These are phyloP conservation scores for Verticillium nubilum DNA, from an alignment of 2,329 filamentous ascomycete species.

Conservation along the genomic window DNA sequence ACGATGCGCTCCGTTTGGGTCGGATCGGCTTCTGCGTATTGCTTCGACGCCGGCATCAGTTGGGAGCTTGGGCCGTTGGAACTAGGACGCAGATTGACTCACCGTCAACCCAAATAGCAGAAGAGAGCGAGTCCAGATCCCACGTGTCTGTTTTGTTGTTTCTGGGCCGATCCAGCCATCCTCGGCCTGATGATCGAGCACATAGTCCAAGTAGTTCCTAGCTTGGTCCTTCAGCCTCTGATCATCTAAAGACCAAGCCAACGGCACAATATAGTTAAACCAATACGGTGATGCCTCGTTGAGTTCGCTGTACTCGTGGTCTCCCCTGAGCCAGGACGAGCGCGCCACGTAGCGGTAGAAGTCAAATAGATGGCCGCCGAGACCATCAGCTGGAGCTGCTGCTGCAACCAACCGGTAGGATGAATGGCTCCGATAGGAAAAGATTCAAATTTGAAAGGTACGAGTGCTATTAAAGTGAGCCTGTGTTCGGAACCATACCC, in stretches of 20 bases:
- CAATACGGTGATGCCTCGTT: constrained; percentile 55
- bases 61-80: not conserved
- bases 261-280: constrained; percentile 53
- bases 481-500: not conserved
- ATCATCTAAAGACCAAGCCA: constrained; percentile 46
- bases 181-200: constrained; percentile 39
- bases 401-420: constrained; percentile 45
- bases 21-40: constrained; percentile 42
- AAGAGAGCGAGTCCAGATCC: constrained; percentile 48
- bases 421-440: constrained; percentile 44
- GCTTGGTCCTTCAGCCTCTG: constrained; percentile 3
- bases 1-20: constrained; percentile 36
- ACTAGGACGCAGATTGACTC: constrained; percentile 30
- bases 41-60: constrained; percentile 10
- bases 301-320: constrained; percentile 46
- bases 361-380: constrained; percentile 45
- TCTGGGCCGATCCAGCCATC: constrained; percentile 57
- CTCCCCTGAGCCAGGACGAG: constrained; percentile 43
- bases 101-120: constrained; percentile 36
- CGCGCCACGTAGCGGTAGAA: constrained; percentile 49
- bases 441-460: constrained; percentile 28
- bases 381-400: constrained; percentile 43
- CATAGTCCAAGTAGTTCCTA: constrained; percentile 34
- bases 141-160: constrained; percentile 28
- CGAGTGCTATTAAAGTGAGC: constrained; percentile 9